phyloP scores from a whole-genome alignment of 75 land plant species.

The Azolla pinnata region DNA sequence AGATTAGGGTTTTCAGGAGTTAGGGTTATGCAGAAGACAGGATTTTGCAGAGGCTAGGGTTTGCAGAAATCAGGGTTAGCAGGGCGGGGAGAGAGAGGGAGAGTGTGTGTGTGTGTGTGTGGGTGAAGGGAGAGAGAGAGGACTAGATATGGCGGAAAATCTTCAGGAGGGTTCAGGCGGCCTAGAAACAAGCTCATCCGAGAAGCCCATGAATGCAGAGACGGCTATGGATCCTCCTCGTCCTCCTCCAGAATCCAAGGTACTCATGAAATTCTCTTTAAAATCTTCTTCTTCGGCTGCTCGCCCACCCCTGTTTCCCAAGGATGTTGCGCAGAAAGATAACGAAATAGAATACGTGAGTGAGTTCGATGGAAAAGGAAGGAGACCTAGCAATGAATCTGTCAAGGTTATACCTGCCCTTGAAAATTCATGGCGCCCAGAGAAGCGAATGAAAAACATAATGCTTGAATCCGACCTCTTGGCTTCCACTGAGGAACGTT shows the following conservation, averaged over 20 bases:
- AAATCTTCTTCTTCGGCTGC: constrained; percentile 17
- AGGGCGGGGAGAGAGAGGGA: too few species aligned
- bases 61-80: too few species aligned
- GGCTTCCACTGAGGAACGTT: constrained; percentile 13
- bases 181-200: too few species aligned
- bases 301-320: constrained; percentile 16
- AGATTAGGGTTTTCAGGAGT: too few species aligned
- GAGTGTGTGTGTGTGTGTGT: too few species aligned
- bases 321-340: background rate
- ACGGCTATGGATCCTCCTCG: too few species aligned
- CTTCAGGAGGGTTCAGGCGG: too few species aligned
- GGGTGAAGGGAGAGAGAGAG: too few species aligned
- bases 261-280: constrained; percentile 31
- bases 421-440: constrained; percentile 46
- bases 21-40: too few species aligned
- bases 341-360: constrained; percentile 36
- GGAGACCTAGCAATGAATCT: constrained; percentile 1
- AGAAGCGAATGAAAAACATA: constrained; percentile 23
- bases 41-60: too few species aligned
- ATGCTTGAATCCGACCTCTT: constrained; percentile 13
- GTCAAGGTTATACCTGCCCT: constrained; percentile 37
- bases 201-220: too few species aligned
- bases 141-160: too few species aligned
- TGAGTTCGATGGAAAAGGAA: constrained; percentile 38
- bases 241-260: background rate